Percentiles rank a stretch among this genome's conserved stretches.
Evolutionary conservation across 768 basidiomycete genomes (phyloP).

Genomic region (Mycena haematopus): DNA sequence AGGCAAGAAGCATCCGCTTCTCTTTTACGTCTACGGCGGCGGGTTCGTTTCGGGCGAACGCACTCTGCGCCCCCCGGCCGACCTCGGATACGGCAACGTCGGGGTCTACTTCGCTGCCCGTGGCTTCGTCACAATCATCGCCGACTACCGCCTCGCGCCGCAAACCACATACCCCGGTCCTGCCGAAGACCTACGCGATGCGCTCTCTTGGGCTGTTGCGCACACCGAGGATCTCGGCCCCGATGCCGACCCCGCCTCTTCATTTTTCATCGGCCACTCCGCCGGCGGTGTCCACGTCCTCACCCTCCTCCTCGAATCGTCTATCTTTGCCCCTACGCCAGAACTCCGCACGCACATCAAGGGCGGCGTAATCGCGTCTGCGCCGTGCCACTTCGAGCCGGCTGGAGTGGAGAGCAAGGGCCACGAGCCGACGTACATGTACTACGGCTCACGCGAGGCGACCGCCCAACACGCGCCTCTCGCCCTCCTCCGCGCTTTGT

Average conservation of each 20-base stretch:
- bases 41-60: slow-evolving; percentile 56
- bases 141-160: slow-evolving; percentile 73
- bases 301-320: neutral
- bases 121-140: slow-evolving; percentile 68
- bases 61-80: slow-evolving; percentile 51
- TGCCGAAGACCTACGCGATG: slow-evolving; percentile 65
- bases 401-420: neutral
- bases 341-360: neutral
- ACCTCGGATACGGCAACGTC: slow-evolving; percentile 61
- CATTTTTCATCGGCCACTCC: neutral
- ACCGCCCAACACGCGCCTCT: neutral
- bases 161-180: slow-evolving; percentile 60
- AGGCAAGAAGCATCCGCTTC: slow-evolving; percentile 45
- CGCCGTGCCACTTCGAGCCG: neutral
- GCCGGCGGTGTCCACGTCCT: neutral
- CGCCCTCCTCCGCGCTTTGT: neutral
- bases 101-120: slow-evolving; percentile 66
- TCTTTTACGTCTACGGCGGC: slow-evolving; percentile 74
- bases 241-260: slow-evolving; percentile 32
- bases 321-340: neutral
- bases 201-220: slow-evolving; percentile 57
- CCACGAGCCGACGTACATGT: neutral
- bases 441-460: neutral
- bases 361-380: neutral
- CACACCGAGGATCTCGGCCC: slow-evolving; percentile 41